Base-by-base conservation (phyloP, 441 rosid species). In the Viola pubescens region DNA sequence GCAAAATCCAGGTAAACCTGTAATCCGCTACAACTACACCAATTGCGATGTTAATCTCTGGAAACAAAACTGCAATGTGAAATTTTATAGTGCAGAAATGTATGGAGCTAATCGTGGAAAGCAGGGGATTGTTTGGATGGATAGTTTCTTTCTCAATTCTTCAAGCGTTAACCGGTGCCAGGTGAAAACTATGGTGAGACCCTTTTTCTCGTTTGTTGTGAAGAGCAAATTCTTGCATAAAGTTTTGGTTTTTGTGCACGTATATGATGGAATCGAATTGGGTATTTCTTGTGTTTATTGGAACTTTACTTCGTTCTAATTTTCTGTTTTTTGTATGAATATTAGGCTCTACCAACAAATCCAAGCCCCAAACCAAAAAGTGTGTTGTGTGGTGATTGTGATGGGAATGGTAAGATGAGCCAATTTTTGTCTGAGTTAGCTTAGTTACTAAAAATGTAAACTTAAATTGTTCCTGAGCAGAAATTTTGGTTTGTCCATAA, bases 351-450 rank as follows among this genome's bases (percentile, higher is more conserved):
- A 7, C 62, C 66, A 7, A 62, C 63, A 12, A 59, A 70, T 53
- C 56, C 66, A 47, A 76, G 54, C 52, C 69, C 77, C 39, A 75
- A 79, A 44, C 74, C 70, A 1, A 78, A 68, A 37, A 84, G 85
- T 62, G 72, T 84, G 13, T 52, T 84, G 0, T 80, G 90, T 67
- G 54, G 42, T 54, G 68, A 79, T 54, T 82, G 84, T 52, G 79
- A 73, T 48, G 85, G 83, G 57, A 80, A 78, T 59, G 88, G 85
- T 76, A 73, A 64, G 63, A 14, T 2, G 10, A 26, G n/a, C 6
- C 8, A 50, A 14, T 9, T 34, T 12, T 9, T 46, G 11, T 4
- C n/a, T 46, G 11, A 7, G 5, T 4, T 2, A 14, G 45, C 12
- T 3, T 34, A 8, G 38, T 6, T 43, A 43, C 8, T 43, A 43